Base-by-base conservation (phyloP, 768 basidiomycete species). In the Panaeolus cyanescens region DNA sequence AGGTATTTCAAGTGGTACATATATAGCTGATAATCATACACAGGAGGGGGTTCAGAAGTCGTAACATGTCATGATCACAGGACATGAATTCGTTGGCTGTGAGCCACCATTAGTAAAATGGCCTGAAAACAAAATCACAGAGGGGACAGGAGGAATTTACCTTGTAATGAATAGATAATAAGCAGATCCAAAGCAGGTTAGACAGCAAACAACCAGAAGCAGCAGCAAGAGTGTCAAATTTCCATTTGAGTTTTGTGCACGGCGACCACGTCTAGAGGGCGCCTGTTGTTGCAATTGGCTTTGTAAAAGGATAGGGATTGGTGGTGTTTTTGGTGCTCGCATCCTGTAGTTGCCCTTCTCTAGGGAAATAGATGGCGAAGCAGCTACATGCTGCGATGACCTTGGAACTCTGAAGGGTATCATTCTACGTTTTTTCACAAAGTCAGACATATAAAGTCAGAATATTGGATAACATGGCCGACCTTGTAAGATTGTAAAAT, bases 311-410 rank as follows among this genome's bases (percentile, higher is more conserved):
- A 62, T 39, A 58, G 68, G 55, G 59, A 66, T 37, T 59, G 66
- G 66, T 30, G 66, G 68, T 39, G 64, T 62, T 55, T 53, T 70
- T 15, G 83, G 80, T 12, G 68, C 80, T n/a, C 83, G 82, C 75
- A 91, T 82, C 53, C 88, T 80, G 65, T 90, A 87, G 34, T 80
- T 72, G 31, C 90, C 89, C 68, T 83, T 86, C 71, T 92, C 89
- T 61, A 86, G 73, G 5, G 83, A 79, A 22, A 90, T 74, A 1
- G 90, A 89, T 32, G 90, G 89, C 4, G 90, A 91, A 17, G 75
- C 73, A 63, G 71, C 74, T 45, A 71, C 71, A 54, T 62, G 53
- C 20, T 67, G 63, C 31, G 67, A 62, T n/a, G 64, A 61, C 28
- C 63, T 58, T 31, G 72, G 65, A 4, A 71, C 58, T 65, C 62